Percentiles rank a stretch among this genome's conserved stretches.
These are phyloP conservation scores for Blastobotrys terrestris DNA, from an alignment of 805 yeast genomes.

Conservation along the genomic window DNA sequence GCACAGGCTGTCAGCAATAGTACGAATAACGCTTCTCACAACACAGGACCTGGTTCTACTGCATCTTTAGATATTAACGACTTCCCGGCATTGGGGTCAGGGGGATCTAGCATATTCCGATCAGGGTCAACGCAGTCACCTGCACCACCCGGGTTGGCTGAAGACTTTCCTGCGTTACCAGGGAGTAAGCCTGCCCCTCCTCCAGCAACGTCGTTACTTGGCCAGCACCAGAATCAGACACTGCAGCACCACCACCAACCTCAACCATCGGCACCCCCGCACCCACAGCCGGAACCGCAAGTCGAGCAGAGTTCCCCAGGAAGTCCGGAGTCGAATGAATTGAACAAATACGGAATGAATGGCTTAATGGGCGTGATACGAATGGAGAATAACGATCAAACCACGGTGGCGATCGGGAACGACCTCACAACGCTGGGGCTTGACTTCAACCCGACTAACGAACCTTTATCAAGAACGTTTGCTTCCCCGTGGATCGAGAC, in stretches of 20 bases:
- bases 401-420: conserved; percentile 65
- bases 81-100: conserved; percentile 24
- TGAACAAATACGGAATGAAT: conserved; percentile 61
- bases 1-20: conserved; percentile 10
- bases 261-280: too few species aligned
- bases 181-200: conserved; percentile 6
- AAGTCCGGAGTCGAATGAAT: conserved; percentile 29
- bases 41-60: not conserved
- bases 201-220: too few species aligned
- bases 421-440: conserved; percentile 65
- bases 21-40: not conserved
- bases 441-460: conserved; percentile 41
- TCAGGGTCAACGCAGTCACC: not conserved
- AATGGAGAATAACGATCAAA: conserved; percentile 57
- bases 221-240: not conserved
- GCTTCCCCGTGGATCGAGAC: conserved; percentile 97
- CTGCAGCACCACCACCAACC: not conserved
- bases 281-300: too few species aligned
- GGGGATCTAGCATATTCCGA: not conserved
- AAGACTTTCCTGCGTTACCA: conserved; percentile 20
- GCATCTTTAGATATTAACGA: conserved; percentile 19
- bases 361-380: conserved; percentile 56
- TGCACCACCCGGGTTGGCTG: conserved; percentile 4
- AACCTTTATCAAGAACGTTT: conserved; percentile 53
- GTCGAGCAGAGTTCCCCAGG: too few species aligned